These are phyloP conservation scores for Mycena floridula DNA, from an alignment of 768 basidiomycete species.

Conservation along the genomic window DNA sequence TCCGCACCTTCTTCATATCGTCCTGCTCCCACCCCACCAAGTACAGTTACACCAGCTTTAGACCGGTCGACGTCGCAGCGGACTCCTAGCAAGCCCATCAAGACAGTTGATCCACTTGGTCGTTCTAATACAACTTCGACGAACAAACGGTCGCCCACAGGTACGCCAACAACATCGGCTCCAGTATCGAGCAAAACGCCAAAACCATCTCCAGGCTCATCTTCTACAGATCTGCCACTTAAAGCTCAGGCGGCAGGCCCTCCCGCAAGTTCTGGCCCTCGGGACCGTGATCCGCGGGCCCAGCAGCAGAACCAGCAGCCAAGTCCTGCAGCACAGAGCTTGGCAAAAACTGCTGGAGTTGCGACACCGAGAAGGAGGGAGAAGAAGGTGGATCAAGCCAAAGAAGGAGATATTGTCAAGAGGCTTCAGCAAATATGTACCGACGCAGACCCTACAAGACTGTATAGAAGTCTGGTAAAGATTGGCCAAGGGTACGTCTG, in stretches of 20 bases:
- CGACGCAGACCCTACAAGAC: conserved; percentile 91
- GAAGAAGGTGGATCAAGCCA: conserved; percentile 77
- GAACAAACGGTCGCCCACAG: conserved; percentile 20
- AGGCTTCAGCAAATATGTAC: conserved; percentile 93
- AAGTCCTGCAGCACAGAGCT: conserved; percentile 56
- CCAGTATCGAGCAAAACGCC: conserved; percentile 27
- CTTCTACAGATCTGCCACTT: conserved; percentile 50
- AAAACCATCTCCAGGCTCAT: conserved; percentile 53
- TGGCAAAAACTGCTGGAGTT: conserved; percentile 63
- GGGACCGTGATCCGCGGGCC: conserved; percentile 33
- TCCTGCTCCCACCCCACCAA: conserved; percentile 71
- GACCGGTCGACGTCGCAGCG: conserved; percentile 89
- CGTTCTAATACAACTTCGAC: conserved; percentile 59
- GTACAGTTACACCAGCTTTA: conserved; percentile 57
- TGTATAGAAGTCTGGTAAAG: conserved; percentile 91
- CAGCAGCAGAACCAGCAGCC: conserved; percentile 39
- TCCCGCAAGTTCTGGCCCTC: conserved; percentile 12
- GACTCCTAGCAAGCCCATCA: conserved; percentile 48
- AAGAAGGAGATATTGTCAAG: conserved; percentile 86
- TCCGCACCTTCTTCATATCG: conserved; percentile 57
- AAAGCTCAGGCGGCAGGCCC: conserved; percentile 29
- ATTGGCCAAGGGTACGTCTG: conserved; percentile 92
- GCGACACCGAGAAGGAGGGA: conserved; percentile 83
- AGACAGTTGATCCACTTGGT: conserved; percentile 41
- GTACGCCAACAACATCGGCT: conserved; percentile 18